These are phyloP conservation scores for Lentinula detonsa DNA, from an alignment of 768 basidiomycete genomes.

Conservation along the genomic window DNA sequence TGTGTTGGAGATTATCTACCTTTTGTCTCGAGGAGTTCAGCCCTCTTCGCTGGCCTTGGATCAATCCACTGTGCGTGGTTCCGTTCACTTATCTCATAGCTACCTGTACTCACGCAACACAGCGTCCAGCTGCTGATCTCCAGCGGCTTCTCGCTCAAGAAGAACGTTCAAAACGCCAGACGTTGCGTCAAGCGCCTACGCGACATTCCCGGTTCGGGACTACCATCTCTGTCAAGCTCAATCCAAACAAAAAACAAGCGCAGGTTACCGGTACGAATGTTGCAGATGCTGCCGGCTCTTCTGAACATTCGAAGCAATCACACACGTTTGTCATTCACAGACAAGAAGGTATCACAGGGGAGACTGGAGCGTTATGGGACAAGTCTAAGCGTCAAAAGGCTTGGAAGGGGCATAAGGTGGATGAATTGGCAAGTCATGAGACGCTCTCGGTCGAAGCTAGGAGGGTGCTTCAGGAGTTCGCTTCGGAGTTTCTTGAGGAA, in stretches of 20 bases:
- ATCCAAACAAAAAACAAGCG: conserved; percentile 41
- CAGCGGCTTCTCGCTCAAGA: conserved; percentile 76
- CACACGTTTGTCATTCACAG: conserved; percentile 66
- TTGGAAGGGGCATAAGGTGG: conserved; percentile 54
- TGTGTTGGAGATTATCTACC: conserved; percentile 88
- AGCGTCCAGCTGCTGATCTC: conserved; percentile 69
- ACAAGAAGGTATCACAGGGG: conserved; percentile 69
- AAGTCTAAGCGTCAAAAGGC: conserved; percentile 54
- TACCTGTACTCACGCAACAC: conserved; percentile 4
- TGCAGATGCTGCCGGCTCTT: conserved; percentile 12
- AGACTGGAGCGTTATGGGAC: conserved; percentile 68
- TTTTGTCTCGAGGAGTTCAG: conserved; percentile 77
- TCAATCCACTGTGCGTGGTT: conserved; percentile 53
- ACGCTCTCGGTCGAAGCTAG: conserved; percentile 56
- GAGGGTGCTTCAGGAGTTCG: conserved; percentile 59
- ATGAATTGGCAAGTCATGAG: conserved; percentile 60
- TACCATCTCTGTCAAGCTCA: conserved; percentile 77
- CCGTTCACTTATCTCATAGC: conserved; percentile 4
- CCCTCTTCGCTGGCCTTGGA: conserved; percentile 52
- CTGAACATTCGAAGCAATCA: conserved; percentile 10
- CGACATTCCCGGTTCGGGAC: conserved; percentile 97
- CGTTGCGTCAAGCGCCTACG: conserved; percentile 52
- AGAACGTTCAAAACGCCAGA: conserved; percentile 52
- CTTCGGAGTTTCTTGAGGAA: conserved; percentile 66
- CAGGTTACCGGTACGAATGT: conserved; percentile 2